Conservation (phyloP, 768 basidiomycete genomes). For the Suillus variegatus region DNA sequence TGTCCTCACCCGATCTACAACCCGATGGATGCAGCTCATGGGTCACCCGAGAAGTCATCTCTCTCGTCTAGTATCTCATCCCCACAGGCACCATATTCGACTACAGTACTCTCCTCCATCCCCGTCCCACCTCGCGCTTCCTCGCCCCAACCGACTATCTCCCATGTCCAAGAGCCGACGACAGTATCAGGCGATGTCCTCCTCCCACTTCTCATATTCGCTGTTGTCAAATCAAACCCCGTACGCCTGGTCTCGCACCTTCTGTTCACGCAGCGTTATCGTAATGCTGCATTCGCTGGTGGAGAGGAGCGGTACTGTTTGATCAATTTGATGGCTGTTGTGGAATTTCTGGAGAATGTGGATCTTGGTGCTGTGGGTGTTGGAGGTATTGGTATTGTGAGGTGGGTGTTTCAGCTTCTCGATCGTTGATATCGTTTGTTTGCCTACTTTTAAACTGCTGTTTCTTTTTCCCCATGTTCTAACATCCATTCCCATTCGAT, state of each 20-base stretch:
- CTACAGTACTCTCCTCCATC: conserved; percentile 2
- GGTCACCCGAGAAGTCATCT: conserved; percentile 13
- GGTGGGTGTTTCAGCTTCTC: conserved; percentile 39
- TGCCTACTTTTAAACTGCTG: not conserved
- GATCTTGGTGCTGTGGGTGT: conserved; percentile 75
- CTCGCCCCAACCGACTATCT: conserved; percentile 12
- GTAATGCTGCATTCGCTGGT: conserved; percentile 38
- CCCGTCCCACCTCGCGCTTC: conserved; percentile 7
- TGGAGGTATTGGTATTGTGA: conserved; percentile 57
- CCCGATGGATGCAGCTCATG: conserved; percentile 3
- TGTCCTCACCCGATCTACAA: conserved; percentile 8
- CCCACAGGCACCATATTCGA: not conserved
- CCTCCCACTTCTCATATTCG: conserved; percentile 90
- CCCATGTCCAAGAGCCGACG: conserved; percentile 36
- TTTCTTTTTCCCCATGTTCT: not conserved
- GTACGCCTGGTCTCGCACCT: conserved; percentile 65
- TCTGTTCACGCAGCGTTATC: conserved; percentile 35
- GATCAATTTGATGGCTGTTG: conserved; percentile 93
- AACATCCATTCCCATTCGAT: not conserved
- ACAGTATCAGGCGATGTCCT: conserved; percentile 86
- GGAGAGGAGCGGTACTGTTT: conserved; percentile 93
- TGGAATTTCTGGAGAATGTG: conserved; percentile 94
- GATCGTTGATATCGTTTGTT: conserved; percentile 6
- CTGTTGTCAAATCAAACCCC: conserved; percentile 93
- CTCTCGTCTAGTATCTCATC: conserved; percentile 8